phyloP scores from a whole-genome alignment of 2,329 filamentous ascomycete species.

The Seiridium unicorne region DNA sequence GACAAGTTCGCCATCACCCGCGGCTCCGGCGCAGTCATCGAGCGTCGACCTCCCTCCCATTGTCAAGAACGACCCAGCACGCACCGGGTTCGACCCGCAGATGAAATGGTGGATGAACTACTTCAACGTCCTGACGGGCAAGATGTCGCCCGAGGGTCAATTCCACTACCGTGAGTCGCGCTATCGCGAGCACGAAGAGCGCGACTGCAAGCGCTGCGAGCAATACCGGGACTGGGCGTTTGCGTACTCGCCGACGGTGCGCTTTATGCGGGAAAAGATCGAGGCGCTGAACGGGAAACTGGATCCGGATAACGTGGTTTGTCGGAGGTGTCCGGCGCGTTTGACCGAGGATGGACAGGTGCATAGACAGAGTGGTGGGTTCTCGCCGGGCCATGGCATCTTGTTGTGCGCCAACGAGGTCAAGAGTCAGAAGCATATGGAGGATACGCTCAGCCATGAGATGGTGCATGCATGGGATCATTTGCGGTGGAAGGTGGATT shows the following conservation, averaged over 20 bases:
- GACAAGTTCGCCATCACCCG: slow-evolving; percentile 7
- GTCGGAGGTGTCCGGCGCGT: slow-evolving; percentile 69
- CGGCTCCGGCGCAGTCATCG: slow-evolving; percentile 11
- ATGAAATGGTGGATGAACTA: slow-evolving; percentile 75
- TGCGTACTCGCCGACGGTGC: slow-evolving; percentile 78
- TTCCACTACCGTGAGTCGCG: slow-evolving; percentile 76
- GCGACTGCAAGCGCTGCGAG: slow-evolving; percentile 81
- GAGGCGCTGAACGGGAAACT: slow-evolving; percentile 74
- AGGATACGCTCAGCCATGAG: slow-evolving; percentile 94
- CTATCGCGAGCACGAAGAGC: slow-evolving; percentile 71
- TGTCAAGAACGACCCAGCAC: slow-evolving; percentile 56
- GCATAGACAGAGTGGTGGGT: slow-evolving; percentile 73
- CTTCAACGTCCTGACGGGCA: slow-evolving; percentile 77
- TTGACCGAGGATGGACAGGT: slow-evolving; percentile 57
- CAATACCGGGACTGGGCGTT: slow-evolving; percentile 81
- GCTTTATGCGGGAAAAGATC: slow-evolving; percentile 83
- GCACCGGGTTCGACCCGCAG: slow-evolving; percentile 62
- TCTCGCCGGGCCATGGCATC: slow-evolving; percentile 83
- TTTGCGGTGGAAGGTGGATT: slow-evolving; percentile 86
- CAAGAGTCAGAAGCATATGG: slow-evolving; percentile 73
- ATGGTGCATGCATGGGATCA: slow-evolving; percentile 98
- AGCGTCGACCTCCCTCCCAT: slow-evolving; percentile 25
- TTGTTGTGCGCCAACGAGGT: slow-evolving; percentile 91
- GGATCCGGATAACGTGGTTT: slow-evolving; percentile 73
- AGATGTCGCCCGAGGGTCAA: slow-evolving; percentile 65